A percentile compares a stretch with the other conserved stretches of the same genome.
Conservation (phyloP, 306 rosid genomes). For the Gastrolobium villosum region DNA sequence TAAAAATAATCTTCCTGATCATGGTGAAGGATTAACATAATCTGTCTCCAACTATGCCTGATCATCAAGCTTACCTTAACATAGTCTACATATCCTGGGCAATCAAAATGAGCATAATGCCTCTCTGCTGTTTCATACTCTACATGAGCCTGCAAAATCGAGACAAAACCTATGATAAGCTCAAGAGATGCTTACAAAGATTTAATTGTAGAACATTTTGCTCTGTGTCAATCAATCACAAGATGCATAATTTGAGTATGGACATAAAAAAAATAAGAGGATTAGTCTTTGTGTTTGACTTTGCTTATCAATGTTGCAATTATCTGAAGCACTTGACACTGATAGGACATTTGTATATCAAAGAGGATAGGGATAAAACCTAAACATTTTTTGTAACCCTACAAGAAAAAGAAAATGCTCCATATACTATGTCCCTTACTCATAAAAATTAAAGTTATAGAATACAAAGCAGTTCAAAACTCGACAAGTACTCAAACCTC, state of each 20-base stretch:
- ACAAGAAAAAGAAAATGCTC: slow-evolving; percentile 1
- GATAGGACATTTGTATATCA: not conserved
- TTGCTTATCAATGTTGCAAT: too few relatives aligned
- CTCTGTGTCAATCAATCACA: slow-evolving; percentile 15
- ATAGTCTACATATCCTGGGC: slow-evolving; percentile 99
- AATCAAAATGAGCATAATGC: slow-evolving; percentile 97
- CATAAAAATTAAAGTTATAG: slow-evolving; percentile 1
- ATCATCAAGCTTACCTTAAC: slow-evolving; percentile 75
- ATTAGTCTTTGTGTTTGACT: too few relatives aligned
- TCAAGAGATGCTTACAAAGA: slow-evolving; percentile 11
- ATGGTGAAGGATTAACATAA: not conserved
- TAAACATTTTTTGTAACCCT: not conserved
- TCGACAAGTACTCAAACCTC: slow-evolving; percentile 18
- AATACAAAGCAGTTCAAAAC: slow-evolving; percentile 19
- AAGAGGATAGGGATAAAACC: not conserved
- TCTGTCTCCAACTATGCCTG: not conserved
- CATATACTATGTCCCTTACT: slow-evolving; percentile 6
- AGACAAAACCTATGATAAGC: slow-evolving; percentile 14
- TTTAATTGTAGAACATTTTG: not conserved
- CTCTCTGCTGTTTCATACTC: slow-evolving; percentile 93
- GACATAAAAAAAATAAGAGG: not conserved
- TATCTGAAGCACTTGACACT: slow-evolving; percentile 14
- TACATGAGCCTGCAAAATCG: slow-evolving; percentile 84
- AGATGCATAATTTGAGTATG: slow-evolving; percentile 32
- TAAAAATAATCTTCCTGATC: not conserved